Evolutionary conservation across 176 grass and related monocot genomes (phyloP).

Genomic region (Leersia perrieri): DNA sequence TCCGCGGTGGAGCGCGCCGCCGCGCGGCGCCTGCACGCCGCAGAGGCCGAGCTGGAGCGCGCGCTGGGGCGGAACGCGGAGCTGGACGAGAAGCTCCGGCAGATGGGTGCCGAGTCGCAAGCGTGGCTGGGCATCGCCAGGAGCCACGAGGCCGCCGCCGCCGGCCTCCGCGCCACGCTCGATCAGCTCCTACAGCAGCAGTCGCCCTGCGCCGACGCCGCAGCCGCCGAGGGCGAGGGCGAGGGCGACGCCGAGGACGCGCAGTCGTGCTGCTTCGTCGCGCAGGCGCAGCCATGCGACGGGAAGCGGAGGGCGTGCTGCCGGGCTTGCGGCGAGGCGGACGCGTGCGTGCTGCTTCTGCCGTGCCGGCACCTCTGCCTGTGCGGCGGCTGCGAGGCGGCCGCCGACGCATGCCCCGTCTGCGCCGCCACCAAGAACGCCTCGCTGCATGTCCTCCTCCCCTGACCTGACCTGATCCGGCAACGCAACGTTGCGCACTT

Average conservation of each 20-base stretch:
- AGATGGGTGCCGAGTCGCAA: slow-evolving; percentile 41
- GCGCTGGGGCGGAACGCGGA: slow-evolving; percentile 41
- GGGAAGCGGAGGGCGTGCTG: slow-evolving; percentile 14
- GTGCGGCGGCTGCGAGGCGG: slow-evolving; percentile 46
- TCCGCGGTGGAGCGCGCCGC: slow-evolving; percentile 30
- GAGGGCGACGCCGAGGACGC: slow-evolving; percentile 49
- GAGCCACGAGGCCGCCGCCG: slow-evolving; percentile 54
- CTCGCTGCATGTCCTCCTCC: slow-evolving; percentile 41
- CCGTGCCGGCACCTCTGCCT: slow-evolving; percentile 80
- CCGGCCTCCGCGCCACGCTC: slow-evolving; percentile 49
- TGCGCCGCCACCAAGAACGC: slow-evolving; percentile 48
- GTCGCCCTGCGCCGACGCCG: not conserved
- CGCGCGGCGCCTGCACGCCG: slow-evolving; percentile 31
- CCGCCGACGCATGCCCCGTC: slow-evolving; percentile 37
- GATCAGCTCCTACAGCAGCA: slow-evolving; percentile 36
- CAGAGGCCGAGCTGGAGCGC: slow-evolving; percentile 41
- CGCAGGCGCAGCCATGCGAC: not conserved
- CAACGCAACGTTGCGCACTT: not conserved
- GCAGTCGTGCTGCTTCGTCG: slow-evolving; percentile 68
- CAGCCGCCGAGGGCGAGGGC: not conserved
- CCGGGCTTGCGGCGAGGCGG: slow-evolving; percentile 39
- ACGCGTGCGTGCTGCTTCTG: slow-evolving; percentile 58
- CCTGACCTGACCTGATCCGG: slow-evolving; percentile 13
- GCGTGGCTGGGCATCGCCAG: slow-evolving; percentile 54
- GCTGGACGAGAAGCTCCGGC: slow-evolving; percentile 54